Base-by-base conservation (phyloP, 306 rosid genomes). In the Benincasa hispida region DNA sequence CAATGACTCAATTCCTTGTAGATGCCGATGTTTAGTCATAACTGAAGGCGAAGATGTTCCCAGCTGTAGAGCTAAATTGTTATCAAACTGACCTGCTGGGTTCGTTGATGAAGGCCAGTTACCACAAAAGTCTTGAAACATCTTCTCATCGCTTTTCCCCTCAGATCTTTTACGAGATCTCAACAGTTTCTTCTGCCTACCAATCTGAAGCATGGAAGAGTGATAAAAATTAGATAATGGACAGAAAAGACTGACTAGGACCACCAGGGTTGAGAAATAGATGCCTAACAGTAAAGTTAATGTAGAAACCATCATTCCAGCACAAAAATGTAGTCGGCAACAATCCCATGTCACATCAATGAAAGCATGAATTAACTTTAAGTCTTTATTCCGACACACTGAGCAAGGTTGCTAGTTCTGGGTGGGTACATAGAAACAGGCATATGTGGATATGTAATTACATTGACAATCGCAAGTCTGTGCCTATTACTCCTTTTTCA, bases 31-130 rank as follows among this genome's bases (percentile, higher is more conserved):
- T 75, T 84, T 86, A 48, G 75, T 77, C 72, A 79, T 77, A 84
- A 79, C 84, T 61, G 95, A 48, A 81, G 90, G 69, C 72, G 90
- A 86, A 76, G 90, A 81, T 50, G 86, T 90, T 50, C 80, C 57
- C 55, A 78, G 79, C 77, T 89, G 77, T 77, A 83, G 72, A 37
- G 83, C 79, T 82, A 83, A 17, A 74, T 84, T 87, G 85, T 80
- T 90, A 84, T 87, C 86, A 81, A 81, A 84, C 45, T 86, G 93
- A 79, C 79, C 77, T 15, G 89, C 79, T 6, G 76, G 80, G 74
- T 69, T 82, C 55, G 80, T 77, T 63, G 92, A 82, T 66, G 92
- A 79, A 80, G 93, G 80, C 92, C 90, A 87, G 76, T 78, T 79
- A 55, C 87, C 85, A 87, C 82, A 85, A 78, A 76, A 59, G 51